Conservation (phyloP, 495 filamentous ascomycete species). For the Aspergillus cavernicola region DNA sequence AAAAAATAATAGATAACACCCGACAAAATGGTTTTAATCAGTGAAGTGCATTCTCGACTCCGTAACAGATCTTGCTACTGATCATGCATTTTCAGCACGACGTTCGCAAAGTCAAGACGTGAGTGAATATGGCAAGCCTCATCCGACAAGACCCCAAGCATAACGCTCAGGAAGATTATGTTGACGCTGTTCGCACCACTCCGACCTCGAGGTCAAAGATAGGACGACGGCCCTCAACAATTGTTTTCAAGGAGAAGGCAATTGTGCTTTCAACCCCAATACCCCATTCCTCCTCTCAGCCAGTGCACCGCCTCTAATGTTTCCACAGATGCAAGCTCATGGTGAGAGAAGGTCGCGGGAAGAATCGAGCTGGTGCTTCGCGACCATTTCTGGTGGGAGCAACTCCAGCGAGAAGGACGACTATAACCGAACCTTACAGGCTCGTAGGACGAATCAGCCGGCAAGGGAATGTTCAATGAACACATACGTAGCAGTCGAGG, state of each 20-base stretch:
- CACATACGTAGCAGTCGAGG: conserved; percentile 63
- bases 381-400: conserved; percentile 42
- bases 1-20: conserved; percentile 59
- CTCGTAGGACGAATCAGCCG: conserved; percentile 43
- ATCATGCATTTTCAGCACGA: conserved; percentile 33
- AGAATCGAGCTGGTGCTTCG: conserved; percentile 76
- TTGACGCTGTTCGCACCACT: conserved; percentile 40
- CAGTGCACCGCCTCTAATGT: conserved; percentile 42
- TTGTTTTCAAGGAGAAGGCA: conserved; percentile 78
- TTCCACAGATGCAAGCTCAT: conserved; percentile 24
- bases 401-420: conserved; percentile 73
- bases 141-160: conserved; percentile 79
- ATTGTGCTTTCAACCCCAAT: conserved; percentile 67
- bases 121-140: conserved; percentile 37
- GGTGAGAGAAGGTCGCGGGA: conserved; percentile 51
- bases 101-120: conserved; percentile 17
- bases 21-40: conserved; percentile 75
- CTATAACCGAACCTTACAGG: conserved; percentile 61
- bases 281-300: conserved; percentile 60
- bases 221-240: conserved; percentile 57
- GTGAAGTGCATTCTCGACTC: conserved; percentile 48
- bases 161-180: conserved; percentile 54
- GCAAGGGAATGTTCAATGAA: conserved; percentile 33
- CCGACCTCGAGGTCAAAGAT: conserved; percentile 10
- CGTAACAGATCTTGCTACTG: conserved; percentile 18